Conservation (phyloP, 225 moss, liverwort and hornwort genomes). For the Asterella californica region DNA sequence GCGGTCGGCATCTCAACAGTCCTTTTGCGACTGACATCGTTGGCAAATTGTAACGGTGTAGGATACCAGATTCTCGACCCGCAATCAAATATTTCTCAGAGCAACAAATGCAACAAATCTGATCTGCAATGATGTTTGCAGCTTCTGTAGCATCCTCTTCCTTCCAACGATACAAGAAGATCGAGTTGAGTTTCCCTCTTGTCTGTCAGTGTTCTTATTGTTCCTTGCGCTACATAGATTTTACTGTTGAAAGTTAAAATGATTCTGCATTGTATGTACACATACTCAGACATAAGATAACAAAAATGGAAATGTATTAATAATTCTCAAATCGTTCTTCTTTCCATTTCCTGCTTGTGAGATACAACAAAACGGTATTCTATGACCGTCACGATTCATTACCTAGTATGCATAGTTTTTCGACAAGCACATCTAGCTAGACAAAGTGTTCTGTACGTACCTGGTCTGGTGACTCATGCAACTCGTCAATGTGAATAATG, state of each 20-base stretch:
- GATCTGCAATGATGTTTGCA: slow-evolving; percentile 37
- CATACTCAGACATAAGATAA: too few relatives aligned
- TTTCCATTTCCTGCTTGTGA: too few relatives aligned
- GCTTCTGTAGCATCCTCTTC: slow-evolving; percentile 17
- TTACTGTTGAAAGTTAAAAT: not conserved
- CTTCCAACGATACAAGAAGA: not conserved
- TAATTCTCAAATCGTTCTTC: too few relatives aligned
- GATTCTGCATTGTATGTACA: not conserved
- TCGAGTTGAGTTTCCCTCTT: not conserved
- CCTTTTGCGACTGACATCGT: slow-evolving; percentile 52
- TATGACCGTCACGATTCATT: too few relatives aligned
- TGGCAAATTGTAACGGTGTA: slow-evolving; percentile 62
- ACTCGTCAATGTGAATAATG: slow-evolving; percentile 70
- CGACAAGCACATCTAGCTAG: not conserved
- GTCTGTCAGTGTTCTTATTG: not conserved
- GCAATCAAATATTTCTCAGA: slow-evolving; percentile 69
- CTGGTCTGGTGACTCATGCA: slow-evolving; percentile 41
- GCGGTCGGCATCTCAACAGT: slow-evolving; percentile 62
- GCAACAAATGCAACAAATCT: slow-evolving; percentile 85
- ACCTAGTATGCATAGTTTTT: too few relatives aligned
- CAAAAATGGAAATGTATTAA: too few relatives aligned
- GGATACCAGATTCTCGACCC: slow-evolving; percentile 67
- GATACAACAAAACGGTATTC: too few relatives aligned
- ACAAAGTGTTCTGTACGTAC: slow-evolving; percentile 18
- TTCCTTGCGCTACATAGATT: too few relatives aligned